Evolutionary conservation across 1,139 yeast genomes (phyloP).

Genomic region (Waltiozyma sp.): DNA sequence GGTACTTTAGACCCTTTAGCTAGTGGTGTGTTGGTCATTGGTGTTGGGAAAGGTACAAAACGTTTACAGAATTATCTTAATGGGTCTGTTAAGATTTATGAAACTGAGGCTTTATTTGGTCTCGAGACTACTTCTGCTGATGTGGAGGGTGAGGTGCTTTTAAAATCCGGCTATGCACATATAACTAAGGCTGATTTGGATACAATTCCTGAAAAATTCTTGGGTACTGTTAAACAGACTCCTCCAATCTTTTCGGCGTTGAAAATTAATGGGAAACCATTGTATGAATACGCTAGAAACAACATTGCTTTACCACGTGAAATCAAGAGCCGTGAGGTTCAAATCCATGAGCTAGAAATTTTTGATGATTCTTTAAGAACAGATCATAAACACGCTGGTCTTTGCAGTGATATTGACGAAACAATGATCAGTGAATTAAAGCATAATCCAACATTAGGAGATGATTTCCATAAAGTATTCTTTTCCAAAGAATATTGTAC

Average conservation of each 20-base stretch:
- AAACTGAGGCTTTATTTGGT: conserved; percentile 79
- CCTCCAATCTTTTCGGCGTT: conserved; percentile 95
- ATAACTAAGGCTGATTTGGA: conserved; percentile 44
- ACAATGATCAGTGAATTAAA: conserved; percentile 20
- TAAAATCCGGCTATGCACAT: conserved; percentile 45
- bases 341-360: conserved; percentile 43
- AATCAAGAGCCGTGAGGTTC: conserved; percentile 67
- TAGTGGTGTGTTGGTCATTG: conserved; percentile 83
- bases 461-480: conserved; percentile 37
- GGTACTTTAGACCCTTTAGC: conserved; percentile 96
- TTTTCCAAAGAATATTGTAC: conserved; percentile 46
- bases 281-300: conserved; percentile 89
- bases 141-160: conserved; percentile 71
- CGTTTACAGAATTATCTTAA: conserved; percentile 57
- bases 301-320: conserved; percentile 77
- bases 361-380: conserved; percentile 40
- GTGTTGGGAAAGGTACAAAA: conserved; percentile 86
- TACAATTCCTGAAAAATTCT: conserved; percentile 45
- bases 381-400: conserved; percentile 41
- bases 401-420: conserved; percentile 23
- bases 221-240: conserved; percentile 74
- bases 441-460: conserved; percentile 51
- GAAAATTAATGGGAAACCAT: conserved; percentile 87
- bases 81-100: conserved; percentile 69
- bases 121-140: conserved; percentile 92